These are phyloP conservation scores for Amniculicola lignicola DNA, from an alignment of 495 filamentous ascomycete genomes.

Conservation along the genomic window DNA sequence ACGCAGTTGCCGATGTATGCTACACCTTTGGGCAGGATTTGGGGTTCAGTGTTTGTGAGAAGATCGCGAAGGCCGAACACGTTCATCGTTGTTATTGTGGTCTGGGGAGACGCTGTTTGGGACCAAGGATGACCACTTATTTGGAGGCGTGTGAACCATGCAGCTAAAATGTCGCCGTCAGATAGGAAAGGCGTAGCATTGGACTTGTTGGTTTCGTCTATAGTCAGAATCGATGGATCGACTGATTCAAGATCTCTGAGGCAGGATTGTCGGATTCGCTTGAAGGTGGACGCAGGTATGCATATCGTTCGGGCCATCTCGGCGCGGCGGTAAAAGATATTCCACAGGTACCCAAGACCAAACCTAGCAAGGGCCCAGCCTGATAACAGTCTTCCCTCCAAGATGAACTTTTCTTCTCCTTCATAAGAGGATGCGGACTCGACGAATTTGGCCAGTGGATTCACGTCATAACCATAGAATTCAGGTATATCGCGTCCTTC, in stretches of 20 bases:
- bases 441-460: slow-evolving; percentile 10
- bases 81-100: slow-evolving; percentile 15
- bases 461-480: slow-evolving; percentile 21
- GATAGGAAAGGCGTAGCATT: slow-evolving; percentile 8
- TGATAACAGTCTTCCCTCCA: not conserved
- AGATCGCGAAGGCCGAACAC: slow-evolving; percentile 19
- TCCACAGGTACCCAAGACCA: slow-evolving; percentile 13
- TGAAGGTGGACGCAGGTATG: slow-evolving; percentile 6
- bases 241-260: slow-evolving; percentile 8
- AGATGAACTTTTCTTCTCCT: not conserved
- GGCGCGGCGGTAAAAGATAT: slow-evolving; percentile 1
- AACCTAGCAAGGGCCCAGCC: slow-evolving; percentile 2
- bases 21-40: not conserved
- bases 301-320: not conserved
- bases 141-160: slow-evolving; percentile 12
- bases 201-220: not conserved
- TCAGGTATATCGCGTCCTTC: slow-evolving; percentile 18
- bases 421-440: not conserved
- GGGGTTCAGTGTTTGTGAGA: slow-evolving; percentile 5
- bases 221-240: not conserved
- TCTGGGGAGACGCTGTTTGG: not conserved
- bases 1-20: slow-evolving; percentile 15
- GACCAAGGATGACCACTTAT: not conserved
- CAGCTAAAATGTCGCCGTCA: slow-evolving; percentile 19
- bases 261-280: not conserved